Evolutionary conservation across 129 eudicot species (phyloP), one percentile per base, ranked within the genome.

Genomic region (Artemisia tridentata): DNA sequence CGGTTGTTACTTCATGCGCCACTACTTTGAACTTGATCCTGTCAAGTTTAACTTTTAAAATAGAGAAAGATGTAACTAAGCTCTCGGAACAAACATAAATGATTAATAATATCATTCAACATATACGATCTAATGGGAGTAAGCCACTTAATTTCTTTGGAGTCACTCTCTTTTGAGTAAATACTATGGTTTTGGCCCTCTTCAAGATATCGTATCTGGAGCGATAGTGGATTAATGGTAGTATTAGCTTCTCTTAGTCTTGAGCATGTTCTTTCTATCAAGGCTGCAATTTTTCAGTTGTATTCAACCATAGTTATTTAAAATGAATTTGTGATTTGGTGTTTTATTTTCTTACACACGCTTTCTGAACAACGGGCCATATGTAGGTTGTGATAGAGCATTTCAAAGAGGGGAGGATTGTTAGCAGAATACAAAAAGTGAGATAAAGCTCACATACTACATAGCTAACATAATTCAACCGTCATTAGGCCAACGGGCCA

Each of bases 281-380:
- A 75, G 78, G 83, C 82, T 79, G 81, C 87, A 55, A 78, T n/a
- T 88, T 57, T 72, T 92, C 88, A 83, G 65, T 69, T 92, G 76
- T 88, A 84, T 80, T 88, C 98, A 20, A 47, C 89, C 61, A 80
- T 92, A 86, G 98, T 91, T 92, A 92, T 63, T 16, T 69, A 49
- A 11, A 43, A 41, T 13, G 49, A 8, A 68, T 19, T 66, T 62
- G 38, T 58, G 51, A 41, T 75, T 43, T 73, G 34, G 34, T 64
- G 67, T 52, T 80, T 59, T 57, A 49, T 45, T 25, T 46, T 15
- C 61, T n/a, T 14, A 65, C 34, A 49, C 58, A 5, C 49, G 7
- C 6, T 69, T 66, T 68, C 65, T 69, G 72, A 77, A 78, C 62
- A 78, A 13, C n/a, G n/a, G n/a, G n/a, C n/a, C n/a, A n/a, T n/a